Conservation (phyloP, 139 green algal genomes). For the Bryopsis sp. region DNA sequence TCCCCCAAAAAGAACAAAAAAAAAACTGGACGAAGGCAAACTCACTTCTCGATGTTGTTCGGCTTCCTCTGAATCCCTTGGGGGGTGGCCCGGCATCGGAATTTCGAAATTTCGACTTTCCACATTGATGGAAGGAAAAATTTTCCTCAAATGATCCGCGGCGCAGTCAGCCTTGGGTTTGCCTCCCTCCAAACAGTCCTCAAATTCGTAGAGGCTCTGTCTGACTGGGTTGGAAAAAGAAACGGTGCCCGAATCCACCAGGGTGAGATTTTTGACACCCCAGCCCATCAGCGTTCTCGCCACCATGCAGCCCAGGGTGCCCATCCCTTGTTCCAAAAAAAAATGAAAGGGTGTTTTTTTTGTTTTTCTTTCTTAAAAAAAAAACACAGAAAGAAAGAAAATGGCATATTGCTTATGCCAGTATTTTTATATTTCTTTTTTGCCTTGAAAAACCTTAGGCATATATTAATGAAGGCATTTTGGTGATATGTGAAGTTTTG, state of each 20-base stretch:
- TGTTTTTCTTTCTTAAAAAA: background rate
- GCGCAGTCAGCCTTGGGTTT: constrained; percentile 79
- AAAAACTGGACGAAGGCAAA: too few species aligned
- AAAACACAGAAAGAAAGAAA: too few species aligned
- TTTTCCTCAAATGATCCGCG: constrained; percentile 55
- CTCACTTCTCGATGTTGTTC: constrained; percentile 27
- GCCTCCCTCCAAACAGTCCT: constrained; percentile 83
- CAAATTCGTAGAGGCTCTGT: constrained; percentile 81
- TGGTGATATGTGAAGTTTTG: too few species aligned
- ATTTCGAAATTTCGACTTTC: constrained; percentile 51
- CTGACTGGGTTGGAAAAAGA: constrained; percentile 85
- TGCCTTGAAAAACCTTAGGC: too few species aligned
- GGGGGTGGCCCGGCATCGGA: constrained; percentile 86
- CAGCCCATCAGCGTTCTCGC: constrained; percentile 83
- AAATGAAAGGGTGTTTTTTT: background rate
- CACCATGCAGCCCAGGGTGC: constrained; percentile 88
- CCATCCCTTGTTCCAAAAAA: constrained; percentile 39
- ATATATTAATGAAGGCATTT: too few species aligned
- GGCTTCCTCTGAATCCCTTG: constrained; percentile 21
- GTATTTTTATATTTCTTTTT: too few species aligned
- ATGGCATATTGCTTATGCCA: too few species aligned
- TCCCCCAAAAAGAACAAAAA: too few species aligned
- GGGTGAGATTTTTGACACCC: constrained; percentile 77
- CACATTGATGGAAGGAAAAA: constrained; percentile 55
- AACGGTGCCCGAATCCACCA: constrained; percentile 75